Evolutionary conservation across 208 protist species (phyloP), one percentile per base, ranked within the genome.

Genomic region (Leishmania major): DNA sequence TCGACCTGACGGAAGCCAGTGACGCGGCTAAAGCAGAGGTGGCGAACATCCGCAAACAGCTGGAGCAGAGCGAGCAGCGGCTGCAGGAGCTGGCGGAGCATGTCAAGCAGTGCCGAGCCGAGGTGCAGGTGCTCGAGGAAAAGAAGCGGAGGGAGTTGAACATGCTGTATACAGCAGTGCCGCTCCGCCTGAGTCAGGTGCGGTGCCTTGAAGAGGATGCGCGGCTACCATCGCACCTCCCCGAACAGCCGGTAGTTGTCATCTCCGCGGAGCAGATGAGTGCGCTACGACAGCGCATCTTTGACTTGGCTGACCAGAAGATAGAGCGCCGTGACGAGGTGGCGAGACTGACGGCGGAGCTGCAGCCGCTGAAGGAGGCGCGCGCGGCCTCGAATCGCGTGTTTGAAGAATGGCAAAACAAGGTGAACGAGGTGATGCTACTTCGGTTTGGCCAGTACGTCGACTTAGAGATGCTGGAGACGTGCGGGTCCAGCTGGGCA

Each of bases 71-170:
- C 17, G 90, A 94, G 40, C 77, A 80, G 53, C 77, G 96, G n/a
- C 89, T 96, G 75, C 88, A 94, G 31, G 86, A 99, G 80, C 79
- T 95, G 67, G 90, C 93, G 53, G 82, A 79, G 25, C 85, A 88
- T 64, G 81, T 93, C 13, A 90, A 93, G 74, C 70, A 96, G 66
- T 94, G 89, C 57, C 87, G 96, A 47, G 77, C 91, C 31, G 96
- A 98, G 55, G 97, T 99, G 60, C 84, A 92, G 71, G 87, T 88
- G 47, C 97, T 99, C 70, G 96, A 99, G 75, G 84, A 74, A 15
- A 93, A 99, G 84, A 99, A 99, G 89, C 96, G 98, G 51, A 86
- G 92, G 72, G 94, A 98, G 84, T 93, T 99, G 35, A 99, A 99
- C 83, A 91, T 98, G 89, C 92, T 99, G 6, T 87, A 96, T 71